phyloP scores from a whole-genome alignment of 2,329 filamentous ascomycete species.

The Akanthomyces dipterigenus region DNA sequence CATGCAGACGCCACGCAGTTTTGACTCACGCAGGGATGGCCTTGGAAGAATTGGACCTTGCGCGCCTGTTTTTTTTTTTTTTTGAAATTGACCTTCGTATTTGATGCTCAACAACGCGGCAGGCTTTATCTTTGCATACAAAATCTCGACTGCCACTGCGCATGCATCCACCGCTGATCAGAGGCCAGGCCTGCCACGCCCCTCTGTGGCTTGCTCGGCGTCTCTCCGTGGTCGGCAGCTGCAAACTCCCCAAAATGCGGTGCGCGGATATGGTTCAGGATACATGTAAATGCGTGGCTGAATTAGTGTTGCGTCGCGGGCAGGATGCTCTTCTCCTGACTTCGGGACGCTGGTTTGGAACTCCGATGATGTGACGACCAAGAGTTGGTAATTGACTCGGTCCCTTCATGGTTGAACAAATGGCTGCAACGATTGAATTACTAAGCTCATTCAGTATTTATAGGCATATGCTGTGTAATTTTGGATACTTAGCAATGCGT shows the following conservation, averaged over 20 bases:
- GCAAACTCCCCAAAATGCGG: not conserved
- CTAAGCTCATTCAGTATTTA: too few relatives aligned
- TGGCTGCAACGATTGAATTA: too few relatives aligned
- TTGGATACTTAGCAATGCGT: too few relatives aligned
- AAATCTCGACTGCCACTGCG: not conserved
- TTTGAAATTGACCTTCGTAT: too few relatives aligned
- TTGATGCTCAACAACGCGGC: too few relatives aligned
- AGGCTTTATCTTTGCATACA: not conserved
- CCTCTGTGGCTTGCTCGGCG: slow-evolving; percentile 4
- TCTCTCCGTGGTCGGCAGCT: not conserved
- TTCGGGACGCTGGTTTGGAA: too few relatives aligned
- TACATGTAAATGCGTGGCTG: too few relatives aligned
- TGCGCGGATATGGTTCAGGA: not conserved
- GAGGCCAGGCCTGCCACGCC: not conserved
- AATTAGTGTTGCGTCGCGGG: not conserved
- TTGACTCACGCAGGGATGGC: not conserved
- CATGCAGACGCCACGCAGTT: not conserved
- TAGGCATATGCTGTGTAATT: too few relatives aligned
- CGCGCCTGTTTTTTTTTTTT: not conserved
- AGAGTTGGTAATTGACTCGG: too few relatives aligned
- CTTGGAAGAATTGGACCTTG: not conserved
- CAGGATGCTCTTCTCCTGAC: not conserved
- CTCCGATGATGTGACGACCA: not conserved
- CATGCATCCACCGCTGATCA: not conserved
- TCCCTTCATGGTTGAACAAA: not conserved